Base-by-base conservation (phyloP, 352 stramenopile genomes). In the Achlya hypogyna region DNA sequence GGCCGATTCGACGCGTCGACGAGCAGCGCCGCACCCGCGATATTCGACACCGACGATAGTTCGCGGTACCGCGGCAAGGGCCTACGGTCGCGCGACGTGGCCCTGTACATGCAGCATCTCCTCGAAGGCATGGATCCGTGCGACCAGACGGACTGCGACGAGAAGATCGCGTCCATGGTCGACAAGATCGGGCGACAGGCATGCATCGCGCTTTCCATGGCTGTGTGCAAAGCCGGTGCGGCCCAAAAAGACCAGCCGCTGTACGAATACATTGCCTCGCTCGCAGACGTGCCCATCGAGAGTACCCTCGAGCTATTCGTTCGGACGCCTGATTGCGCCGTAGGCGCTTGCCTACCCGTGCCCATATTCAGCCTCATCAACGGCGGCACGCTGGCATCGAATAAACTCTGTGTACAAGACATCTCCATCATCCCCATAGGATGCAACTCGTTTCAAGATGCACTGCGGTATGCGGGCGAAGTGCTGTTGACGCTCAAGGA, bases 351-450 rank as follows among this genome's bases (percentile, higher is more conserved):
- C 31, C 32, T 89, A 0, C 82, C 84, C 4, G 88, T 93, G 78
- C 84, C 84, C 27, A 71, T 87, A 3, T 87, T 93, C 20, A 90
- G 80, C 40, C 56, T 93, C 23, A 62, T 89, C 35, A 89, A 93
- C 49, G 81, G 72, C n/a, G 81, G 78, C 25, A 73, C 65, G 27
- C 77, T 80, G 60, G 79, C 74, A 43, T 86, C 82, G 29, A 90
- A 81, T 72, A 86, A 88, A 53, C 75, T 92, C 3, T 86, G 79
- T 52, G 71, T 76, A 2, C 79, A 88, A 40, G 84, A 93, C 34
- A 75, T 93, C 12, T 67, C 89, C 18, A 58, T 89, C 38, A 65
- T 63, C 0, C 84, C 84, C 0, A 74, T 75, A 5, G 87, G 79
- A 40, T 81, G 79, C 1, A 70, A 52, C 25, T 89, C 60, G 38